Conservation (phyloP, 2,329 filamentous ascomycete species). For the Cadophora malorum region DNA sequence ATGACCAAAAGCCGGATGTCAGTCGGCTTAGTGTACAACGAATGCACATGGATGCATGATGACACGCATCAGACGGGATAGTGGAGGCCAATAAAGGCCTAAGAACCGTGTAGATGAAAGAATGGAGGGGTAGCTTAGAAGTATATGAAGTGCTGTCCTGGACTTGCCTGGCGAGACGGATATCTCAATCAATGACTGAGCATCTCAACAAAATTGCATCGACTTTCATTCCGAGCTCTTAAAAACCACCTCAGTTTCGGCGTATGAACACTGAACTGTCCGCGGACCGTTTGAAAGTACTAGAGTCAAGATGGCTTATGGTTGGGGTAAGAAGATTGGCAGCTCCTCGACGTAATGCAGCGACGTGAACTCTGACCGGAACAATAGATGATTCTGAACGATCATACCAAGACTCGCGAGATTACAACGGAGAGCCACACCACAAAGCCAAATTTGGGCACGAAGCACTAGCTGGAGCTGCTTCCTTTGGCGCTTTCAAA, state of each 20-base stretch:
- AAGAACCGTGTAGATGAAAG: no score
- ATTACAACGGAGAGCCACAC: constrained; percentile 51
- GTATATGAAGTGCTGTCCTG: constrained; percentile 42
- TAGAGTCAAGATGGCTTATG: constrained; percentile 41
- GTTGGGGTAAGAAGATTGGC: constrained; percentile 36
- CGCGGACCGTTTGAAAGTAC: neutral
- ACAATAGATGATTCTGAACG: constrained; percentile 50
- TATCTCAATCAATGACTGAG: no score
- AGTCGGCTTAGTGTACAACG: constrained; percentile 6
- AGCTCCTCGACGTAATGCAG: neutral
- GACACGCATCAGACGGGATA: neutral
- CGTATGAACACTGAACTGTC: no score
- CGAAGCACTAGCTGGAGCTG: constrained; percentile 77
- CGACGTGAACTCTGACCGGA: neutral
- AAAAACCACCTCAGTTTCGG: no score
- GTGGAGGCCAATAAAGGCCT: no score
- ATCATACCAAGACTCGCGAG: constrained; percentile 53
- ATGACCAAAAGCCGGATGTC: neutral
- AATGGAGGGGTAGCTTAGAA: neutral
- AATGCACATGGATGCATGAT: neutral
- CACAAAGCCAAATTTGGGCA: constrained; percentile 71
- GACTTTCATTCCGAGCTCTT: no score
- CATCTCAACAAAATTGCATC: neutral
- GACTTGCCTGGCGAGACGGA: constrained; percentile 17
- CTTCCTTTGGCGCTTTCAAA: constrained; percentile 82